Base-by-base conservation (phyloP, 2,329 filamentous ascomycete genomes). In the Nemania diffusa region DNA sequence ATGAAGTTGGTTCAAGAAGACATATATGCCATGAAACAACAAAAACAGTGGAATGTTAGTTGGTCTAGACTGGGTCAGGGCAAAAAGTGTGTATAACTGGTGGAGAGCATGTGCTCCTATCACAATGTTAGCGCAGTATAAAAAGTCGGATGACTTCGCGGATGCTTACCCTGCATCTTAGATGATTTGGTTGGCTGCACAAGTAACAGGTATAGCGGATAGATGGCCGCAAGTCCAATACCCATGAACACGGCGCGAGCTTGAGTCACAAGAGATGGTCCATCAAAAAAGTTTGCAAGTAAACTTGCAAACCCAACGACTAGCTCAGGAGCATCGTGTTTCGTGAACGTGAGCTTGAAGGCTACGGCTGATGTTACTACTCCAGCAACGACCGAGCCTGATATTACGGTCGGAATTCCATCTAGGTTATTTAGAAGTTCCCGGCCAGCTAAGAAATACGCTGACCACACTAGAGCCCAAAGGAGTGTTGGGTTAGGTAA, bases 321-420 rank as follows among this genome's bases (percentile, higher is more conserved):
- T 8, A 97, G 84, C 78, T 98, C 96, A 0, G 95, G 94, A 0
- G 94, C 92, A 78, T 98, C 96, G 61, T 93, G 90, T 53, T 89
- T 87, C 0, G 94, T 96, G 76, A 97, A 98, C 1, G 91, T 90
- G 26, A 97, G 81, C 80, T 99, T 99, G 84, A 98, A 99, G 3
- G 90, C 84, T 24, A 96, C 85, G 0, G 92, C 91, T 1, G 84
- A 80, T 4, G 81, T 80, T 6, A 83, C 77, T 2, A 88, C 78
- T 11, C 81, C 77, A 0, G 81, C 79, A 3, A 81, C 79, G 5
- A 82, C 72, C 0, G 80, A 79, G 1, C 82, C 80, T 13, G 80
- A 78, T 7, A 82, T 72, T 13, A 81, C 74, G 15, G 79, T 76
- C 1, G 84, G 81, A 0, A 85, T 73, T 2, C 79, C 79, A 51